Evolutionary conservation across 345 rosid genomes (phyloP), one percentile per base, ranked within the genome.

Genomic region (Carallia brachiata): DNA sequence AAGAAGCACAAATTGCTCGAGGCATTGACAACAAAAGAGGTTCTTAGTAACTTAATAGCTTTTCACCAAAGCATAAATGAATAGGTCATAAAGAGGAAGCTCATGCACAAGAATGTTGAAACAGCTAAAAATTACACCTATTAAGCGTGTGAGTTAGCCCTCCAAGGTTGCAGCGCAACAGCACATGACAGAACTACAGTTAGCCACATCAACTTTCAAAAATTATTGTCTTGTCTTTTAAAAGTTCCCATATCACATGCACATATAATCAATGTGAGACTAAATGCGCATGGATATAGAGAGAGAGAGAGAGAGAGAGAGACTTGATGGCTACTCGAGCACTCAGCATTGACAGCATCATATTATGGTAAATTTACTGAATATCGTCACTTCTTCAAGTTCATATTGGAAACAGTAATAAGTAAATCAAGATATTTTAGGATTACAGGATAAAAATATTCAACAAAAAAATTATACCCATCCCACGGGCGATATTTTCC

Each of bases 401-500:
- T 27, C 15, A 27, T 56, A 56, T 3, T 27, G 60, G 27, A 56
- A 54, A 37, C 6, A 31, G 13, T n/a, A n/a, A n/a, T 44, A 27
- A 52, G 34, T 0, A 0, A 40, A 17, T 13, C 6, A 56, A 61
- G 18, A 52, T 27, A 52, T 52, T 13, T 5, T 66, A 40, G 58
- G 54, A 32, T 65, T 72, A 1, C 31, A 40, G 27, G 28, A 30
- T 12, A 56, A 56, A 5, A 60, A 15, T 4, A 44, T 44, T 12
- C 16, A 44, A 61, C 44, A 12, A 58, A 52, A 64, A 27, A 27
- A 18, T 5, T 69, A 12, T 80, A 90, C 94, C 91, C 62, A 79
- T 77, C 68, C 90, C 96, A 64, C 82, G 89, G 60, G 82, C 63
- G 66, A 84, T 78, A 78, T 73, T 82, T 80, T 90, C 97, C 96